Evolutionary conservation across 176 grass and related monocot genomes (phyloP), one percentile per base, ranked within the genome.

Genomic region (Secale cereale): DNA sequence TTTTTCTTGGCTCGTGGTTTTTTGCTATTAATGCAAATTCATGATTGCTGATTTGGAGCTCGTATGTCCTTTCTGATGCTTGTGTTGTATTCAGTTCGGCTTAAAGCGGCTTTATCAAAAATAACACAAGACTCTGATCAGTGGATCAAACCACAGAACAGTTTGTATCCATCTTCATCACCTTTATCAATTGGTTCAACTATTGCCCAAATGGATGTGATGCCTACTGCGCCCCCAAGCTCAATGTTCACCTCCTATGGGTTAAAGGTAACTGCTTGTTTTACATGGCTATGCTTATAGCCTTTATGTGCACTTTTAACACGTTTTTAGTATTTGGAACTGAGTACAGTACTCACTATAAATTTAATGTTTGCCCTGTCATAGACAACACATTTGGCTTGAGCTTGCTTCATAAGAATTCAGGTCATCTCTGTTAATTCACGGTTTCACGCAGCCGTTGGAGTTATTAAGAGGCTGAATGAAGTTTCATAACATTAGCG

Each of bases 51-150:
- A 85, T 89, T 43, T 78, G 3, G 45, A 83, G 31, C 20, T 80
- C 66, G 84, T 30, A 17, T 85, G 13, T 79, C 23, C 27, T 94
- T 77, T 84, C 9, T 61, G 32, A 66, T 87, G 9, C 17, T 54
- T 75, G 29, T 86, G 62, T 75, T 84, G 62, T 92, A 84, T 76
- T 82, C 89, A 99, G 97, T 86, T 86, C 81, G 84, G 61, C 81
- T 99, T 66, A 99, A 87, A 91, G 79, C 59, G 17, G 93, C 97
- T 90, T 91, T 99, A 80, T 94, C 91, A 64, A 99, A 95, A 92
- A 94, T 99, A 87, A 64, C 86, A 83, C 97, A 99, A 96, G 97
- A 99, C 54, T 99, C 90, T 60, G 97, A 99, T 76, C 93, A 94
- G 84, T 99, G 91, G 97, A 89, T 95, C 63, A 99, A 89, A 89